Evolutionary conservation across 352 stramenopile genomes (phyloP), one percentile per base, ranked within the genome.

Genomic region (Phytophthora brassicae): DNA sequence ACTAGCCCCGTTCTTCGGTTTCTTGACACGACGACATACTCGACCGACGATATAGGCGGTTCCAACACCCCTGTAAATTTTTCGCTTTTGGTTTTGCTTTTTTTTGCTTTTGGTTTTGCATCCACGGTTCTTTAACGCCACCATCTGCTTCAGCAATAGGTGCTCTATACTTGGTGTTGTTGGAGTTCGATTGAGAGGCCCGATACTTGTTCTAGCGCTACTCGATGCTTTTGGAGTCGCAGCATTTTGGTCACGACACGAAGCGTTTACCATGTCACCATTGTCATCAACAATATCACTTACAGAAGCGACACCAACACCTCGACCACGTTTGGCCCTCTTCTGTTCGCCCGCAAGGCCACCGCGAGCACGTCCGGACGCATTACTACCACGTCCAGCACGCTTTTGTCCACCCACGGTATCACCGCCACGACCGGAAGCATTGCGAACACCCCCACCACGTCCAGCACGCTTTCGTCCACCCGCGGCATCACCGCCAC

Each of bases 71-170:
- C 24, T 56, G 16, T 56, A 47, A 16, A 56, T n/a, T n/a, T n/a
- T n/a, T n/a, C n/a, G n/a, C n/a, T n/a, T n/a, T n/a, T n/a, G n/a
- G n/a, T n/a, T n/a, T n/a, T n/a, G n/a, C n/a, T n/a, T n/a, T n/a
- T 45, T 36, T 56, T 56, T 16, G 24, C 35, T 56, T 46, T 56
- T 41, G 33, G 33, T 22, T 42, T 8, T 42, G 16, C 35, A 56
- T 56, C 49, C 49, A 47, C 23, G 22, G n/a, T 23, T 56, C 35
- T 39, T 56, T 56, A 47, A 56, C 23, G 35, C 33, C 22, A 41
- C 23, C 49, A 26, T 28, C 35, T 56, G 24, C 49, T 47, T 56
- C 38, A 57, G n/a, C n/a, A 43, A 14, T 5, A 43, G 36, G n/a
- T 24, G 14, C 36, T 20, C 35, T 20, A 42, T 42, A 42, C 16